Percentiles rank a stretch among this genome's conserved stretches.
Conservation (phyloP, 192 early-diverging fungal genomes). For the Cladochytrium replicatum region DNA sequence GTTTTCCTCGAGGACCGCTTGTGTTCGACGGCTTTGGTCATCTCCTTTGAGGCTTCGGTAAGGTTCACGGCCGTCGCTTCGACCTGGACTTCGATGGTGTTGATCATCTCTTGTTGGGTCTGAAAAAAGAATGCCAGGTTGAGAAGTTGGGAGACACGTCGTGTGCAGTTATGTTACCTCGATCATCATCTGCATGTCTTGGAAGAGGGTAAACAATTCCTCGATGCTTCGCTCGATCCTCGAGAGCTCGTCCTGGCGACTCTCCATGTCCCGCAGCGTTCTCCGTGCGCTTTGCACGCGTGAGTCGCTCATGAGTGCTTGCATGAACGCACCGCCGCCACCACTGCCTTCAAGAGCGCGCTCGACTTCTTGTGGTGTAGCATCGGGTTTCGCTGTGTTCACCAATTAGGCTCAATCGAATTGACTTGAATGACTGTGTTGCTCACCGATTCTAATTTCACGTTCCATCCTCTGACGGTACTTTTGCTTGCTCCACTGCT, state of each 20-base stretch:
- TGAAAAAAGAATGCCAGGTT: no score
- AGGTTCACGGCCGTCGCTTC: slow-evolving; percentile 19
- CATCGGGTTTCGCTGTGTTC: slow-evolving; percentile 39
- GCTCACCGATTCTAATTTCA: slow-evolving; percentile 35
- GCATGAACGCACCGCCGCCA: no score
- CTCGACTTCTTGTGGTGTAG: slow-evolving; percentile 48
- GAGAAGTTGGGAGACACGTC: no score
- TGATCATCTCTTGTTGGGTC: slow-evolving; percentile 41
- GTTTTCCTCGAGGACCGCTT: slow-evolving; percentile 37
- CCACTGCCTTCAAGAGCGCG: slow-evolving; percentile 36
- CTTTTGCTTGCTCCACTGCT: slow-evolving; percentile 26
- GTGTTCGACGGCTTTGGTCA: slow-evolving; percentile 35
- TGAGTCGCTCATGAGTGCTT: no score
- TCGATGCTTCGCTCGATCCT: slow-evolving; percentile 43
- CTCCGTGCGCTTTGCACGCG: slow-evolving; percentile 35
- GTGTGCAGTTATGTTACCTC: slow-evolving; percentile 17
- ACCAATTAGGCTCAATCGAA: neutral
- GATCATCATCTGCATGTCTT: slow-evolving; percentile 54
- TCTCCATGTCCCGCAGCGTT: slow-evolving; percentile 50
- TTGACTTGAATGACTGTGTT: no score
- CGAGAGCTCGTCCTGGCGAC: slow-evolving; percentile 49
- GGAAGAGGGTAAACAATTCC: slow-evolving; percentile 48
- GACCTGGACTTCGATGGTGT: slow-evolving; percentile 37
- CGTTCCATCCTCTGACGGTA: slow-evolving; percentile 39
- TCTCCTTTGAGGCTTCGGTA: slow-evolving; percentile 33